Conservation (phyloP, 768 basidiomycete genomes). For the Boletus insuetus region DNA sequence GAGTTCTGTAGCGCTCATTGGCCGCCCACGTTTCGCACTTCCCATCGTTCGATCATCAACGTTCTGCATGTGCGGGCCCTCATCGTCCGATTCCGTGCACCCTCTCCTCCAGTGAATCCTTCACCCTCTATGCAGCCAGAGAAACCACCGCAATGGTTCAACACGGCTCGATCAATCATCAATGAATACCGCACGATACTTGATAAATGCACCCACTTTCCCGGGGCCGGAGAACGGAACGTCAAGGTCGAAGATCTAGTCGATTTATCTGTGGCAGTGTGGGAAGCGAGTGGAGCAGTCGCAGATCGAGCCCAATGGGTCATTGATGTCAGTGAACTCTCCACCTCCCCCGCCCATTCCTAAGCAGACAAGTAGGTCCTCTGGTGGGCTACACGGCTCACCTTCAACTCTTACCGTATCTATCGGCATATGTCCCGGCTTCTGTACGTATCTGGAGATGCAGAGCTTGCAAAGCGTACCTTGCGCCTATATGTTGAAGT, state of each 20-base stretch:
- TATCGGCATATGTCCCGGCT: conserved; percentile 83
- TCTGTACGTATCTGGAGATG: conserved; percentile 58
- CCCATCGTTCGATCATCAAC: conserved; percentile 68
- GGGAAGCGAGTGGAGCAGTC: conserved; percentile 70
- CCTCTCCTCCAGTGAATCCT: conserved; percentile 14
- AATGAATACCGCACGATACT: conserved; percentile 71
- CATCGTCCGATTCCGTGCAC: conserved; percentile 44
- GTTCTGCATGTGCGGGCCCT: conserved; percentile 74
- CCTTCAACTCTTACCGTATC: conserved; percentile 87
- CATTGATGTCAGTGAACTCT: conserved; percentile 60
- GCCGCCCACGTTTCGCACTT: conserved; percentile 76
- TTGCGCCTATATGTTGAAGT: conserved; percentile 81
- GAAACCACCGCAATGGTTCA: conserved; percentile 55
- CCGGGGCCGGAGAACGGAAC: conserved; percentile 78
- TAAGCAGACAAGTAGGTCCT: conserved; percentile 52
- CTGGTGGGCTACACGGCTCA: conserved; percentile 92
- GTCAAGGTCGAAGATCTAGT: conserved; percentile 78
- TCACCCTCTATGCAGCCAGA: conserved; percentile 21
- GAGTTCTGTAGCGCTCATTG: conserved; percentile 61
- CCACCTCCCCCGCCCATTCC: neutral
- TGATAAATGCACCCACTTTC: conserved; percentile 69
- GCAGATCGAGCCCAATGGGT: conserved; percentile 73
- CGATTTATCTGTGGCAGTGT: conserved; percentile 74
- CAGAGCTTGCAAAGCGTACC: conserved; percentile 65
- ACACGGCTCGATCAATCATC: conserved; percentile 61